Evolutionary conservation across 768 basidiomycete genomes (phyloP).

Genomic region (Lactifluus echinatus): DNA sequence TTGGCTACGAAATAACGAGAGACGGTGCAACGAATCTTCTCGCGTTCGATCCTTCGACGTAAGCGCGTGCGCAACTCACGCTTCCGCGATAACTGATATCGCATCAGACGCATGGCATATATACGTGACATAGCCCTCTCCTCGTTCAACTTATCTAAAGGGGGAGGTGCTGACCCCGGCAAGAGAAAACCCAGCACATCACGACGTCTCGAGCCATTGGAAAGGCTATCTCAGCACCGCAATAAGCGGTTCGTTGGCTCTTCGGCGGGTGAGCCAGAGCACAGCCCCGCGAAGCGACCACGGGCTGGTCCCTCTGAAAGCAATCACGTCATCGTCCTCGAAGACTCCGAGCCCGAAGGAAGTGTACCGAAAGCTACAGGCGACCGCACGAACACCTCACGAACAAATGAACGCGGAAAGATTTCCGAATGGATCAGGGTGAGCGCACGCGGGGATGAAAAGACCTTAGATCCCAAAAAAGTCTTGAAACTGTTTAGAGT

Average conservation of each 20-base stretch:
- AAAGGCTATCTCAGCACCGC: not conserved
- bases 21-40: constrained; percentile 55
- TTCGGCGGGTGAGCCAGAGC: not conserved
- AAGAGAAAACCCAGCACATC: not conserved
- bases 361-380: not conserved
- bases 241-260: not conserved
- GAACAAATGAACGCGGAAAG: not conserved
- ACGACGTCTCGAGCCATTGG: not conserved
- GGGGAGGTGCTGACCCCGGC: not conserved
- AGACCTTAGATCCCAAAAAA: constrained; percentile 26
- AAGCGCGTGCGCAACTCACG: constrained; percentile 17
- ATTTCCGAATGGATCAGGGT: not conserved
- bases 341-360: constrained; percentile 24
- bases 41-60: constrained; percentile 72
- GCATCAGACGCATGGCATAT: not conserved
- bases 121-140: constrained; percentile 9
- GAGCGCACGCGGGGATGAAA: not conserved
- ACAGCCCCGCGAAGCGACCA: constrained; percentile 15
- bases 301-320: constrained; percentile 3
- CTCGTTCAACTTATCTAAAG: not conserved
- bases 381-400: constrained; percentile 15
- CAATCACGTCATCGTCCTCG: constrained; percentile 22
- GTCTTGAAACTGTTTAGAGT: constrained; percentile 45
- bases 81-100: not conserved
- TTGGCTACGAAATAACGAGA: constrained; percentile 70